phyloP scores from a whole-genome alignment of 2,329 filamentous ascomycete genomes.

The Monilinia fructigena region DNA sequence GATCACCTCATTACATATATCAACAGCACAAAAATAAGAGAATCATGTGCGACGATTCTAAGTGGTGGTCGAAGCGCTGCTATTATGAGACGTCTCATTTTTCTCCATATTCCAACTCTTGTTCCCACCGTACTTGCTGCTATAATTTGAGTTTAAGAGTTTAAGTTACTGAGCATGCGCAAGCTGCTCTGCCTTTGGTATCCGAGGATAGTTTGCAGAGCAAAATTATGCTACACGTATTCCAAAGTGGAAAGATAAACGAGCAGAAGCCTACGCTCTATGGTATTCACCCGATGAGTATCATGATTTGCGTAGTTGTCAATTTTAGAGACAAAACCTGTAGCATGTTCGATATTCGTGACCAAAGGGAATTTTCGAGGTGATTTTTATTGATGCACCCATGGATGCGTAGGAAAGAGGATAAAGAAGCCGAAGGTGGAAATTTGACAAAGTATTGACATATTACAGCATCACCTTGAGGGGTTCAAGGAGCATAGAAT shows the following conservation, averaged over 20 bases:
- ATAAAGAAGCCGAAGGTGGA: no score
- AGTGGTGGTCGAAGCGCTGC: no score
- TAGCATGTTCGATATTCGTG: not conserved
- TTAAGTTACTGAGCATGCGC: not conserved
- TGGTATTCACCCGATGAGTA: not conserved
- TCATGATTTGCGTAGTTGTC: not conserved
- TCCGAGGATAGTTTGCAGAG: no score
- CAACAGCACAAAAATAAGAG: not conserved
- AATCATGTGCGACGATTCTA: not conserved
- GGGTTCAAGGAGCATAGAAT: not conserved
- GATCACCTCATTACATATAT: not conserved
- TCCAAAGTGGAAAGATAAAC: not conserved
- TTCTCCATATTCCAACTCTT: not conserved
- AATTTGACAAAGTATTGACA: not conserved
- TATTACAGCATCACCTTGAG: not conserved
- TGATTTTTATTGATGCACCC: not conserved
- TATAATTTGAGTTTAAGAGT: not conserved
- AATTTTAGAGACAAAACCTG: not conserved
- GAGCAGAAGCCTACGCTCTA: not conserved
- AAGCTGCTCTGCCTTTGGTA: no score
- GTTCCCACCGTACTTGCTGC: not conserved
- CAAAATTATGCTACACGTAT: accelerated
- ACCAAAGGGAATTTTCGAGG: not conserved
- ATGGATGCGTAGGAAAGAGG: not conserved
- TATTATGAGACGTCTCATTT: not conserved